Conservation (phyloP, 768 basidiomycete genomes). For the Bullera alba region DNA sequence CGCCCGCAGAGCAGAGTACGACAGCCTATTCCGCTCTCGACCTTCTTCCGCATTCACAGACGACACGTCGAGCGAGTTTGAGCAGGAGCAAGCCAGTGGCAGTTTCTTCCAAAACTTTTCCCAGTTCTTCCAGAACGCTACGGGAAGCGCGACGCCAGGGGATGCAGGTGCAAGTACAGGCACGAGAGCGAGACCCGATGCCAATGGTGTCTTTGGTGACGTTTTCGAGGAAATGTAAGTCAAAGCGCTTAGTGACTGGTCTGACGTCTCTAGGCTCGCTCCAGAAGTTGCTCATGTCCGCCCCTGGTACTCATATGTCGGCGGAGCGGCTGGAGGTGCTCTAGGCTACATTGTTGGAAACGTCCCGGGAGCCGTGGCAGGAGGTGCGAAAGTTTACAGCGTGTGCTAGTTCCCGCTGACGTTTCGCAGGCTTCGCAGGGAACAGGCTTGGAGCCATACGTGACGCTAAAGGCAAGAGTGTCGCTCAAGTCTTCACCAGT, state of each 20-base stretch:
- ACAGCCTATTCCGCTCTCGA: slow-evolving; percentile 38
- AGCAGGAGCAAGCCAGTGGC: slow-evolving; percentile 53
- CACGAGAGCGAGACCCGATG: slow-evolving; percentile 54
- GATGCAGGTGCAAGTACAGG: slow-evolving; percentile 24
- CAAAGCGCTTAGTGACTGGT: neutral
- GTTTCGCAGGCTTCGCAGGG: slow-evolving; percentile 58
- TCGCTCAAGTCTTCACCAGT: slow-evolving; percentile 76
- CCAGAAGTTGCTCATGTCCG: slow-evolving; percentile 44
- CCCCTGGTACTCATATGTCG: slow-evolving; percentile 43
- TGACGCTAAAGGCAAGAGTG: slow-evolving; percentile 88
- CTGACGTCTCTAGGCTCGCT: slow-evolving; percentile 30
- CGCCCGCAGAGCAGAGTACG: slow-evolving; percentile 48
- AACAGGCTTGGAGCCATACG: slow-evolving; percentile 84
- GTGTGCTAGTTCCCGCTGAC: slow-evolving; percentile 7
- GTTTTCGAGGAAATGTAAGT: slow-evolving; percentile 79
- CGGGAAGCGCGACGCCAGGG: slow-evolving; percentile 36
- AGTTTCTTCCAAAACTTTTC: slow-evolving; percentile 73
- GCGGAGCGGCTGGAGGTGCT: slow-evolving; percentile 53
- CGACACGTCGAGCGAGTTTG: slow-evolving; percentile 32
- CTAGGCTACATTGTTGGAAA: slow-evolving; percentile 63
- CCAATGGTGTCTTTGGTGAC: slow-evolving; percentile 76
- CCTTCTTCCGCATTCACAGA: slow-evolving; percentile 37
- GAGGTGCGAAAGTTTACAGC: slow-evolving; percentile 48
- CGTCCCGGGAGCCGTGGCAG: slow-evolving; percentile 75
- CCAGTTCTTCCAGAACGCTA: slow-evolving; percentile 57